Percentiles rank a stretch among this genome's conserved stretches.
Evolutionary conservation across 2,329 filamentous ascomycete genomes (phyloP).

Genomic region (Cercospora sp.): DNA sequence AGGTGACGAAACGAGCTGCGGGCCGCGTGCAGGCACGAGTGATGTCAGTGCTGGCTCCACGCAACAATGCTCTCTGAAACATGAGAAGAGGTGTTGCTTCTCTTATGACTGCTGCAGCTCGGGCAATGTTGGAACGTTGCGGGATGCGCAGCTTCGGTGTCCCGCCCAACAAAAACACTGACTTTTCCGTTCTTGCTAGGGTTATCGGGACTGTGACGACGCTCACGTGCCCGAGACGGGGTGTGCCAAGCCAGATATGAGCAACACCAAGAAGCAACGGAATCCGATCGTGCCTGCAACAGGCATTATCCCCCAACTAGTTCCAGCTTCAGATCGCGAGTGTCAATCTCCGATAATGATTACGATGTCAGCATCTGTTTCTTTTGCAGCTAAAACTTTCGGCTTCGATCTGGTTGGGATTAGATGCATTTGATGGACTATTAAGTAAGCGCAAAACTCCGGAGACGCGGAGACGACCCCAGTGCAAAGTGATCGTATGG

Average conservation of each 20-base stretch:
- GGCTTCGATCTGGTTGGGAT: not conserved
- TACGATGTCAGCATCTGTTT: not conserved
- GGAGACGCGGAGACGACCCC: not conserved
- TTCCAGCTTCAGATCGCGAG: not conserved
- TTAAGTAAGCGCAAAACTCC: not conserved
- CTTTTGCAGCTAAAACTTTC: not conserved
- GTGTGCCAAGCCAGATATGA: not conserved
- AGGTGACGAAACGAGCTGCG: not conserved
- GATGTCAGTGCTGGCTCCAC: not conserved
- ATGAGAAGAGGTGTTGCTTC: not conserved
- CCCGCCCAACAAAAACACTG: not conserved
- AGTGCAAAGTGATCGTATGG: not conserved
- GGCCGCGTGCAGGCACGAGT: slow-evolving; percentile 1
- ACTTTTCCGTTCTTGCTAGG: not conserved
- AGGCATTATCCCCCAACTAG: not conserved
- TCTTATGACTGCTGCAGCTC: not conserved
- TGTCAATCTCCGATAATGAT: not conserved
- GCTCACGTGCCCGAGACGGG: not conserved
- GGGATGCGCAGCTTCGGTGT: not conserved
- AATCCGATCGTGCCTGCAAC: not conserved
- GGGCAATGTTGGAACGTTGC: not conserved
- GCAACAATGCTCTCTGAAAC: not conserved
- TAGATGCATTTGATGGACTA: not conserved
- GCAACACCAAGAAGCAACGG: not conserved
- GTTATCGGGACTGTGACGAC: not conserved